phyloP scores from a whole-genome alignment of 2,329 filamentous ascomycete genomes.

The Trichoderma afroharzianum region DNA sequence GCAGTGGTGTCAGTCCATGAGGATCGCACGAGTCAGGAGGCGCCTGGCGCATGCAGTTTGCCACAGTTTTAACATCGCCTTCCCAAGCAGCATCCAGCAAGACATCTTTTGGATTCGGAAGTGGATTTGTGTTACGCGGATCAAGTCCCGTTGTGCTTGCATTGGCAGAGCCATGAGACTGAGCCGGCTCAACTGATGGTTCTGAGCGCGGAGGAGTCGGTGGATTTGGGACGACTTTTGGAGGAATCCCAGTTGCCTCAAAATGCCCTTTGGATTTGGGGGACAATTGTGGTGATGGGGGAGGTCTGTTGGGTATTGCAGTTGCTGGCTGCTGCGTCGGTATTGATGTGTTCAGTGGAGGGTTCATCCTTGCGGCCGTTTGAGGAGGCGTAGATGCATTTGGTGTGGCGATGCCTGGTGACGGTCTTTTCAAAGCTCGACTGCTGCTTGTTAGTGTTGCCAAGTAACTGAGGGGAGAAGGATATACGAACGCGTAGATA shows the following conservation, averaged over 20 bases:
- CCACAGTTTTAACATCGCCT: conserved; percentile 28
- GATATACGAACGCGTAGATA: conserved; percentile 31
- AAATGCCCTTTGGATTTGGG: conserved; percentile 1
- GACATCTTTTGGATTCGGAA: conserved; percentile 22
- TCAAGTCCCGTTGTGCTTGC: neutral
- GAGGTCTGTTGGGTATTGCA: neutral
- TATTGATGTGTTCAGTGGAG: neutral
- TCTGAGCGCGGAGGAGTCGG: conserved; percentile 12
- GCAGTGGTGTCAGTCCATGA: conserved; percentile 30
- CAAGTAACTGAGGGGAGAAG: too few relatives aligned
- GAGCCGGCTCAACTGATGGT: conserved; percentile 1
- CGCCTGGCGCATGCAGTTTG: conserved; percentile 24
- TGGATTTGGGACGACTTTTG: neutral
- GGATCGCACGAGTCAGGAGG: conserved; percentile 27
- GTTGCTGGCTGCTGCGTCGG: neutral
- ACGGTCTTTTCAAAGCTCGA: conserved; percentile 29
- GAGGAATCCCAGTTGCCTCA: neutral
- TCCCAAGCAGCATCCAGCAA: conserved; percentile 34
- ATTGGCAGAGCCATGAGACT: neutral
- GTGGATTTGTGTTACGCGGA: neutral
- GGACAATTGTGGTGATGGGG: conserved; percentile 6
- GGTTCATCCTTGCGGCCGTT: neutral
- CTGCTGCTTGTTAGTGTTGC: conserved; percentile 13
- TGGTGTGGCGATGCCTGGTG: conserved; percentile 5
- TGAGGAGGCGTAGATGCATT: neutral